Evolutionary conservation across 768 basidiomycete genomes (phyloP).

Genomic region (Russula sp.): DNA sequence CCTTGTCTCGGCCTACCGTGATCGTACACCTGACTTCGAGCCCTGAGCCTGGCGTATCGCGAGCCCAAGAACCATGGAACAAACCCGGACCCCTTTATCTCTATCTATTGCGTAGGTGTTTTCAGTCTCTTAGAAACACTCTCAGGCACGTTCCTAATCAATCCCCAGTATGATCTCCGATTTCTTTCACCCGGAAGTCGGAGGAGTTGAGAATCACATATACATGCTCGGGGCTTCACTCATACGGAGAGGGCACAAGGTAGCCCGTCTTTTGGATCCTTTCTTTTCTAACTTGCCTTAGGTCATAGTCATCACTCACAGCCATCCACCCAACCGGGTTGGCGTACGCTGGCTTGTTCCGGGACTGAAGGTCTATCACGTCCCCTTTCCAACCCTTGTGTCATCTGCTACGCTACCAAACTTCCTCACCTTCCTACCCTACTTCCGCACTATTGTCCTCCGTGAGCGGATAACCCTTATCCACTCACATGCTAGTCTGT

Average conservation of each 20-base stretch:
- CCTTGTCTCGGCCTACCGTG: too few relatives aligned
- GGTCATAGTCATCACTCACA: conserved; percentile 95
- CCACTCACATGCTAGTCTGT: conserved; percentile 89
- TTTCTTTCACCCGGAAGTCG: conserved; percentile 92
- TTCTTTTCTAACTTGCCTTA: conserved; percentile 28
- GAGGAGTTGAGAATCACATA: conserved; percentile 96
- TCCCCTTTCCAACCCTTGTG: conserved; percentile 84
- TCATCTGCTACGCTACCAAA: conserved; percentile 93
- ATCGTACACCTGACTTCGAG: neutral
- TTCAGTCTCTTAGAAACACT: too few relatives aligned
- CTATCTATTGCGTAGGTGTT: conserved; percentile 17
- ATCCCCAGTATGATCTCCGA: conserved; percentile 82
- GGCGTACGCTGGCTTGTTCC: conserved; percentile 88
- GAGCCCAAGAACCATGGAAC: neutral
- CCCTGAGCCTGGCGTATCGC: neutral
- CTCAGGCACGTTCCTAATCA: neutral
- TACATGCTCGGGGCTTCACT: conserved; percentile 87
- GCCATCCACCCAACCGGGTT: conserved; percentile 76
- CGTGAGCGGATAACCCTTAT: conserved; percentile 83
- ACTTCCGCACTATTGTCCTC: conserved; percentile 81
- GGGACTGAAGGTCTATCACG: conserved; percentile 87
- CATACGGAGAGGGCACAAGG: conserved; percentile 80
- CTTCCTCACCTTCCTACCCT: conserved; percentile 88
- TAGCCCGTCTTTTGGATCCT: conserved; percentile 27
- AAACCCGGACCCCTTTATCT: neutral